These are phyloP conservation scores for Aspergillus puulaauensis DNA, from an alignment of 2,329 filamentous ascomycete genomes.

Conservation along the genomic window DNA sequence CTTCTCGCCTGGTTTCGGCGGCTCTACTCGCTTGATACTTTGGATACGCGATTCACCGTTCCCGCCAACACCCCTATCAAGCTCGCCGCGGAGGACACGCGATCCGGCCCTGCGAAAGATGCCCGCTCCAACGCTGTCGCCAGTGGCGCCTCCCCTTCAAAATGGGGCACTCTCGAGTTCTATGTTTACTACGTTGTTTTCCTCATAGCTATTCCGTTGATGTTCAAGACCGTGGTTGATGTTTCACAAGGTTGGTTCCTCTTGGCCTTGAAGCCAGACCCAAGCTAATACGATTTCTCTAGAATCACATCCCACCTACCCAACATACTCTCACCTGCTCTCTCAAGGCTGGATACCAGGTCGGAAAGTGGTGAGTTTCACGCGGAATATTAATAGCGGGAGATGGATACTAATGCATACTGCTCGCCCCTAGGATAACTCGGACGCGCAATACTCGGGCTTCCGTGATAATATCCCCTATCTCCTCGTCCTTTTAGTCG, in stretches of 20 bases:
- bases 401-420: background rate
- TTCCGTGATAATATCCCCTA: constrained; percentile 87
- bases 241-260: constrained; percentile 74
- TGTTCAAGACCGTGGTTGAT: constrained; percentile 87
- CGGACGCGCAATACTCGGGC: constrained; percentile 80
- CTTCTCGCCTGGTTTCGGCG: constrained; percentile 50
- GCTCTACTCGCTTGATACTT: constrained; percentile 65
- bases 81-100: constrained; percentile 54
- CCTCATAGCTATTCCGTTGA: constrained; percentile 67
- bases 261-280: background rate
- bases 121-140: constrained; percentile 39
- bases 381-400: background rate
- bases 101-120: constrained; percentile 39
- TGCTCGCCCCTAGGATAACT: constrained; percentile 66
- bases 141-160: constrained; percentile 59
- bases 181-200: constrained; percentile 75
- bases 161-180: constrained; percentile 87
- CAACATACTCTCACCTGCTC: constrained; percentile 69
- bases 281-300: constrained; percentile 15
- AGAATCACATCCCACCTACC: constrained; percentile 81
- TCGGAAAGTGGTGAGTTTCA: constrained; percentile 71
- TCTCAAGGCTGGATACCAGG: constrained; percentile 88
- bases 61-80: constrained; percentile 68
- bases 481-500: constrained; percentile 68
- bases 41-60: constrained; percentile 71